Percentiles rank a stretch among this genome's conserved stretches.
phyloP scores from a whole-genome alignment of 176 grass and related monocot species.

The Paspalum vaginatum region DNA sequence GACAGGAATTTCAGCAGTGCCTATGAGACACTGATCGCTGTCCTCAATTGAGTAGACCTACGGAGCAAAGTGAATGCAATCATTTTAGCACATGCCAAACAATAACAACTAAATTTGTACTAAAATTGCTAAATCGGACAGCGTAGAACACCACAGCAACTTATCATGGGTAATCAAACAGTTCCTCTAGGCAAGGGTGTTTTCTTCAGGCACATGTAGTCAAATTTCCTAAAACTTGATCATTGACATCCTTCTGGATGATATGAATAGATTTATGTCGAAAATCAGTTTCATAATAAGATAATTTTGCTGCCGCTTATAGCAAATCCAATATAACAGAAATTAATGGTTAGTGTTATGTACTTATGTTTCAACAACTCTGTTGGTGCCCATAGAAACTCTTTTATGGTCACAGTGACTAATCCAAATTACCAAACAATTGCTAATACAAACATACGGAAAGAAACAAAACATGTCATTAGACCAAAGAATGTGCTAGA shows the following conservation, averaged over 20 bases:
- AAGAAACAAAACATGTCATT: neutral
- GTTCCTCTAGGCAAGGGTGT: neutral
- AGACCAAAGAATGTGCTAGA: neutral
- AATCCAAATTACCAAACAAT: constrained; percentile 20
- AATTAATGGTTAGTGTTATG: neutral
- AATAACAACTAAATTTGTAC: constrained; percentile 18
- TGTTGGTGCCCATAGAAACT: neutral
- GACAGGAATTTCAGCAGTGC: constrained; percentile 95
- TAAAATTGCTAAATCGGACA: neutral
- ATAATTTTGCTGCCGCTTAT: neutral
- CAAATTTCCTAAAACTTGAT: neutral
- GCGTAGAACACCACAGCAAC: neutral
- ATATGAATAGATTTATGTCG: neutral
- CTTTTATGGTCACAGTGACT: neutral
- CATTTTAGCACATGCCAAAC: neutral
- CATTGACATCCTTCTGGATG: neutral
- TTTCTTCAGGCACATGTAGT: neutral
- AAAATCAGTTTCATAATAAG: neutral
- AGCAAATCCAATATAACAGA: neutral
- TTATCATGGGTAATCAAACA: neutral
- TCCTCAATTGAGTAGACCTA: constrained; percentile 94
- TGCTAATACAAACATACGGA: constrained; percentile 8
- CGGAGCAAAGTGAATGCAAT: neutral
- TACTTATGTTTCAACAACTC: neutral
- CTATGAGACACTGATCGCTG: constrained; percentile 96